A percentile compares a stretch with the other conserved stretches of the same genome.
Conservation (phyloP, 768 basidiomycete species). For the Cantharellus anzutake region DNA sequence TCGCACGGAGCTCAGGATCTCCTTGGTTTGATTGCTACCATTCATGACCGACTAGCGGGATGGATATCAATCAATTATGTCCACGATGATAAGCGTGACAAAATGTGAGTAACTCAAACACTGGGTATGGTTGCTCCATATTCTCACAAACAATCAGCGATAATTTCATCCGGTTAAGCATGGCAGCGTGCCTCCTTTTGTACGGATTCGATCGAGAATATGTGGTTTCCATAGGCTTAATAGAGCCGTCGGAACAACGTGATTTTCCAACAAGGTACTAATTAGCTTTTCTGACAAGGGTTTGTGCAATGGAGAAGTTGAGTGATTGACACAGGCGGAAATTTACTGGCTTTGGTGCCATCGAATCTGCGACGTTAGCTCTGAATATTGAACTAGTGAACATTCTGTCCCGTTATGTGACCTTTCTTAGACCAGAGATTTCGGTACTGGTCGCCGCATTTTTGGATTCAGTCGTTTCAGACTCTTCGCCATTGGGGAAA, state of each 20-base stretch:
- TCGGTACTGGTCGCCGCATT: slow-evolving; percentile 40
- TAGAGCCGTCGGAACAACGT: slow-evolving; percentile 29
- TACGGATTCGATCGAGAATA: slow-evolving; percentile 43
- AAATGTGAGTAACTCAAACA: not conserved
- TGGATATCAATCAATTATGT: slow-evolving; percentile 18
- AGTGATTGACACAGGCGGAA: not conserved
- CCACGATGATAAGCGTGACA: slow-evolving; percentile 13
- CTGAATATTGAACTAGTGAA: slow-evolving; percentile 37
- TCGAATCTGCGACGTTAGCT: slow-evolving; percentile 10
- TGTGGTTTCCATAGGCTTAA: slow-evolving; percentile 27
- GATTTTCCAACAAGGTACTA: slow-evolving; percentile 36
- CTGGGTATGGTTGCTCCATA: slow-evolving; percentile 19
- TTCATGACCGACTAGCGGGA: slow-evolving; percentile 27
- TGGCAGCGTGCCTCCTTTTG: slow-evolving; percentile 40
- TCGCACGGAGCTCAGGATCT: slow-evolving; percentile 40
- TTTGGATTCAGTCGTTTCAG: slow-evolving; percentile 36
- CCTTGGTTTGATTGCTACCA: slow-evolving; percentile 27
- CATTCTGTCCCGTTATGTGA: slow-evolving; percentile 33
- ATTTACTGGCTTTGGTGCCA: not conserved
- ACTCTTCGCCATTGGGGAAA: slow-evolving; percentile 39
- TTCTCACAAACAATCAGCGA: slow-evolving; percentile 6
- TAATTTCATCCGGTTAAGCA: slow-evolving; percentile 37
- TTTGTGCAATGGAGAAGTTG: not conserved
- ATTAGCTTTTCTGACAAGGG: slow-evolving; percentile 10
- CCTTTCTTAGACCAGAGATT: slow-evolving; percentile 29